These are phyloP conservation scores for Fraxinus nigra DNA, from an alignment of 305 asterid genomes.

Conservation along the genomic window DNA sequence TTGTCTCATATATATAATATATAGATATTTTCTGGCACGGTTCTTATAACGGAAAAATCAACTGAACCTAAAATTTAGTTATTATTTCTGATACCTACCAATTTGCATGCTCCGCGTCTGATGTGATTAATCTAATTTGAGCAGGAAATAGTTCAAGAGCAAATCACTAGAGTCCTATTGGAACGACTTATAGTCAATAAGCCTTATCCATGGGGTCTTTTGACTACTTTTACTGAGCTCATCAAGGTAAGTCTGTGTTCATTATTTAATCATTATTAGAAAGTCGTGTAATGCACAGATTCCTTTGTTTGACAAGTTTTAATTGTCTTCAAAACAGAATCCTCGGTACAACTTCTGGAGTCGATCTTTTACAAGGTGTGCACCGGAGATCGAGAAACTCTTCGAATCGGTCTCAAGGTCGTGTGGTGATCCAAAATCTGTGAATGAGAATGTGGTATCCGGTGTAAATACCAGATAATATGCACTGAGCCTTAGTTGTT, in stretches of 20 bases:
- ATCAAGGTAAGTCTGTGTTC: constrained; percentile 57
- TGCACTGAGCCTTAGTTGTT: constrained; percentile 40
- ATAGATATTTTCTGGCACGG: background rate
- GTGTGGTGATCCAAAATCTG: constrained; percentile 88
- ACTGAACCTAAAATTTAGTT: background rate
- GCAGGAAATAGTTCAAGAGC: constrained; percentile 97
- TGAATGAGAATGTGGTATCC: constrained; percentile 71
- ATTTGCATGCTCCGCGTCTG: background rate
- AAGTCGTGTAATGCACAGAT: background rate
- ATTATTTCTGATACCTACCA: background rate
- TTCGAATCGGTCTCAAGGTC: constrained; percentile 92
- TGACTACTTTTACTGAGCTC: constrained; percentile 81
- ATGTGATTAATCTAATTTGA: background rate
- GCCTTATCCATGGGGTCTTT: constrained; percentile 99
- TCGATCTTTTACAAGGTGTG: constrained; percentile 81
- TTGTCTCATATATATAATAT: background rate
- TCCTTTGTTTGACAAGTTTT: background rate
- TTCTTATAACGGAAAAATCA: background rate
- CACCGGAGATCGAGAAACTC: constrained; percentile 93
- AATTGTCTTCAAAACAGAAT: constrained; percentile 46
- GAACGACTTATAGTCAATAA: constrained; percentile 87
- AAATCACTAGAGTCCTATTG: constrained; percentile 84
- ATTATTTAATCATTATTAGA: background rate
- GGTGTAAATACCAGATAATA: constrained; percentile 61
- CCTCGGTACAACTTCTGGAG: constrained; percentile 95